A percentile compares a stretch with the other conserved stretches of the same genome.
Evolutionary conservation across 306 rosid genomes (phyloP).

Genomic region (Parietaria judaica): DNA sequence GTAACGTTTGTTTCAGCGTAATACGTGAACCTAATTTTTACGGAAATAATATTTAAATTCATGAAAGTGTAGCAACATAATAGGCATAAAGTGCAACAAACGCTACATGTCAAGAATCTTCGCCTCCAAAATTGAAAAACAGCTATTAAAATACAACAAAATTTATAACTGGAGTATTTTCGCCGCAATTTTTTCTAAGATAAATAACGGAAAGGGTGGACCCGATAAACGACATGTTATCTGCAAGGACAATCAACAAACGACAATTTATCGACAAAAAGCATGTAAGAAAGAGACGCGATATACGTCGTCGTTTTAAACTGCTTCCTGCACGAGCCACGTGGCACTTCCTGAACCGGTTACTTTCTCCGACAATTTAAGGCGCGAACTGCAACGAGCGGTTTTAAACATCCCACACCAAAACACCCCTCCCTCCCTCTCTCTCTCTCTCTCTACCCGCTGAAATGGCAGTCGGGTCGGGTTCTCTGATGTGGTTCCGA

Average conservation of each 20-base stretch:
- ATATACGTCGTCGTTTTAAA: not conserved
- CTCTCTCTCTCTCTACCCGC: not conserved
- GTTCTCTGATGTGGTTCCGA: constrained; percentile 74
- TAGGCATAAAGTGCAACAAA: no score
- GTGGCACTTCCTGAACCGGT: constrained; percentile 25
- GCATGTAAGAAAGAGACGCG: not conserved
- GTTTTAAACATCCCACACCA: constrained; percentile 1
- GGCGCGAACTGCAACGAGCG: constrained; percentile 34
- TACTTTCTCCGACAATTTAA: constrained; percentile 2
- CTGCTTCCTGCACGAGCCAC: constrained; percentile 9
- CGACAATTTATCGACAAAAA: not conserved
- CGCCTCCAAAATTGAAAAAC: no score
- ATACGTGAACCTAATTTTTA: no score
- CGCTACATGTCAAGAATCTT: no score
- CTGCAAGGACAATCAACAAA: not conserved
- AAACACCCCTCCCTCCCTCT: not conserved
- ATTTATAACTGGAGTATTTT: no score
- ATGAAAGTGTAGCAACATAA: no score
- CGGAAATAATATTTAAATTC: no score
- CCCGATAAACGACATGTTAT: no score
- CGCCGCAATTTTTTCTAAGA: no score
- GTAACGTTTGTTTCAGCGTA: no score
- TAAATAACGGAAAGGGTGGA: no score
- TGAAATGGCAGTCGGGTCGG: constrained; percentile 41
- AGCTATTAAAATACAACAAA: no score